Evolutionary conservation across 129 eudicot species (phyloP), one percentile per base, ranked within the genome.

Genomic region (Glebionis coronaria): DNA sequence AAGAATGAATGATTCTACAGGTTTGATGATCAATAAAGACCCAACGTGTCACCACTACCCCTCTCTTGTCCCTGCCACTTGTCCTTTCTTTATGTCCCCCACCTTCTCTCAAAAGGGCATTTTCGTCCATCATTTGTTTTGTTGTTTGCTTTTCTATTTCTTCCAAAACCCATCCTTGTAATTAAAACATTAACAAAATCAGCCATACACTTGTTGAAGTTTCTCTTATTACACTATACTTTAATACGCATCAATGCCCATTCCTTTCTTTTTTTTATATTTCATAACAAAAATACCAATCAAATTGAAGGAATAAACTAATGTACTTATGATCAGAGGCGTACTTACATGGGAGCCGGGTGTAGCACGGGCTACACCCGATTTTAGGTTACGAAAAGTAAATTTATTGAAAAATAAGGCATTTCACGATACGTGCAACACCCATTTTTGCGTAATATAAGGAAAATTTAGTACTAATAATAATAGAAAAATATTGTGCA

Each of bases 21-120:
- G 31, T 65, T 56, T 46, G 73, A 74, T 66, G 67, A 74, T 74
- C 78, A 74, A 74, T 66, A 59, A 56, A 74, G 78, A 74, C 78
- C 78, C 67, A 66, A 74, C 77, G 77, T 77, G 81, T 64, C 77
- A 46, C 70, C 73, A 70, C 77, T 70, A 56, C 81, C 81, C 79
- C 76, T 70, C 67, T 69, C 79, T 73, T 45, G 59, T 63, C 76
- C 45, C 53, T 76, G 79, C 83, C 83, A 79, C 73, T 68, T 79
- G 83, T 79, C 76, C 76, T 61, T 67, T 68, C 67, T 70, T 66
- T 53, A 64, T 73, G 74, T 79, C 75, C 82, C 79, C 66, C 57
- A 54, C 76, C 73, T 76, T 70, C 52, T 63, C 18, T 25, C 28
- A 19, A 40, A 78, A 67, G 79, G 79, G 75, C 14, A 73, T 63